Evolutionary conservation across 108 stramenopile species (phyloP).

Genomic region (Pseudonitzschia delicatissima): DNA sequence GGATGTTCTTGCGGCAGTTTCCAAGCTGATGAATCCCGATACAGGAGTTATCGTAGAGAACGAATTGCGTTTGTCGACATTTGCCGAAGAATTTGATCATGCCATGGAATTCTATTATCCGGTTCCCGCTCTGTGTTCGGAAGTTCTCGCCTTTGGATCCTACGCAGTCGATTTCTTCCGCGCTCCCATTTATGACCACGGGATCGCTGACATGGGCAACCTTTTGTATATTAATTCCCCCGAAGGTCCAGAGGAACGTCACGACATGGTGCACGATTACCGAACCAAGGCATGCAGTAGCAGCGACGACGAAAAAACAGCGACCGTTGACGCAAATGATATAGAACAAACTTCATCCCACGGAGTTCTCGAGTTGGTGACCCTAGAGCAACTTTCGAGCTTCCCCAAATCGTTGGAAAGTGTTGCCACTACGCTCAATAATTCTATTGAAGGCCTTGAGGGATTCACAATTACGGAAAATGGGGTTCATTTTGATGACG

Average conservation of each 20-base stretch:
- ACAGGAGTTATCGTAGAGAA: conserved; percentile 41
- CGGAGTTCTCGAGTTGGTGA: not conserved
- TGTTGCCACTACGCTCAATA: conserved; percentile 54
- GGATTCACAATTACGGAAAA: conserved; percentile 8
- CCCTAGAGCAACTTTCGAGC: conserved; percentile 15
- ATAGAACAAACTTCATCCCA: conserved; percentile 36
- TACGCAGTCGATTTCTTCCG: conserved; percentile 70
- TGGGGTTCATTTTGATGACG: not conserved
- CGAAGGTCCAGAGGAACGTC: conserved; percentile 33
- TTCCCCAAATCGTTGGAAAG: too few species aligned
- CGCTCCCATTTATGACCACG: conserved; percentile 27
- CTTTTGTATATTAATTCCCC: conserved; percentile 16
- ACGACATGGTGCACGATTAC: conserved; percentile 67
- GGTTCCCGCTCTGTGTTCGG: conserved; percentile 61
- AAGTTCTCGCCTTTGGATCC: conserved; percentile 61
- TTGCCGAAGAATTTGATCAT: conserved; percentile 23
- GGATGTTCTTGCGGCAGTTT: conserved; percentile 50
- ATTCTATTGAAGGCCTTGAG: not conserved
- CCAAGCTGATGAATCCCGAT: conserved; percentile 63
- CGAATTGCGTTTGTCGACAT: conserved; percentile 16
- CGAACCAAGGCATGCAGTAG: not conserved
- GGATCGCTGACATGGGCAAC: conserved; percentile 8
- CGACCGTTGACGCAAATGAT: not conserved
- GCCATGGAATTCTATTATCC: conserved; percentile 19
- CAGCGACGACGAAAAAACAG: not conserved